Conservation (phyloP, 371 early-diverging fungal species). For the Mortierella sp. region DNA sequence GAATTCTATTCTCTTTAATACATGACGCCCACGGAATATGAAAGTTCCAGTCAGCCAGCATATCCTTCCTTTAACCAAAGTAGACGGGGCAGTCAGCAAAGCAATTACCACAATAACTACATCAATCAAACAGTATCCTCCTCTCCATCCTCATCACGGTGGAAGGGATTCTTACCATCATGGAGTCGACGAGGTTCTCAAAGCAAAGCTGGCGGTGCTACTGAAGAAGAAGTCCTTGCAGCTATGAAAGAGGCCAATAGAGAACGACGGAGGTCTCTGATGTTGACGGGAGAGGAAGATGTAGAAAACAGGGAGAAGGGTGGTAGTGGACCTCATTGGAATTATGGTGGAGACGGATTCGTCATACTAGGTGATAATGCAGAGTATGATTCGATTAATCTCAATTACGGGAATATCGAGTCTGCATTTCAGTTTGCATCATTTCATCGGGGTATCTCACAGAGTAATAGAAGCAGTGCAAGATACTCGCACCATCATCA, state of each 20-base stretch:
- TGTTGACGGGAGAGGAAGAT: neutral
- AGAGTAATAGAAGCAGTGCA: constrained; percentile 9
- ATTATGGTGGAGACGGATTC: neutral
- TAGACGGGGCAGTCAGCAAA: constrained; percentile 3
- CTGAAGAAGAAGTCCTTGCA: constrained; percentile 30
- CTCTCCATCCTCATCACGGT: neutral
- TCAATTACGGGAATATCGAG: constrained; percentile 3
- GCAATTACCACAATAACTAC: neutral
- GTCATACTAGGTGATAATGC: neutral
- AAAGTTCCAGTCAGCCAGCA: neutral
- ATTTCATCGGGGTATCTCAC: neutral
- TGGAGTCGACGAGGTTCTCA: constrained; percentile 19
- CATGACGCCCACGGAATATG: neutral
- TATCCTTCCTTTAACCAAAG: neutral
- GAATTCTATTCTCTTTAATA: neutral
- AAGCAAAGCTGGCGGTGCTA: constrained; percentile 3
- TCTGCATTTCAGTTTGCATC: constrained; percentile 8
- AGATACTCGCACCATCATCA: constrained; percentile 35
- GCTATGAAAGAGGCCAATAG: constrained; percentile 32
- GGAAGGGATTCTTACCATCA: constrained; percentile 12
- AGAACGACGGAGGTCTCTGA: neutral
- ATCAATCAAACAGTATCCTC: neutral
- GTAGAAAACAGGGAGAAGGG: neutral
- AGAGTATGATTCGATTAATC: neutral
- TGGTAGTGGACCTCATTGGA: neutral